Percentiles rank a stretch among this genome's conserved stretches.
phyloP scores from a whole-genome alignment of 768 basidiomycete species.

The Dictyophora rubrovolvata region DNA sequence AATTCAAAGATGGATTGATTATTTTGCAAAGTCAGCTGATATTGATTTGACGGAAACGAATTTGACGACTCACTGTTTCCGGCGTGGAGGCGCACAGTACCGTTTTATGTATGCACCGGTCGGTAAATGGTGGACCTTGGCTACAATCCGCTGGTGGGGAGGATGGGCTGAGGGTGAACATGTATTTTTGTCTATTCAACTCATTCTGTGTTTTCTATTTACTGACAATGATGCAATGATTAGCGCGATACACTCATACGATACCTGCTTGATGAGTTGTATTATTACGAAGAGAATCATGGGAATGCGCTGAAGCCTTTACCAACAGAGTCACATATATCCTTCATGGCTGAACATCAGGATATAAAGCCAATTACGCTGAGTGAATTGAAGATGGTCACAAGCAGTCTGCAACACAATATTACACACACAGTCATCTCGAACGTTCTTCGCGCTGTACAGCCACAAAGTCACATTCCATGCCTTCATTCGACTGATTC shows the following conservation, averaged over 20 bases:
- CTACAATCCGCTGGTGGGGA: slow-evolving; percentile 31
- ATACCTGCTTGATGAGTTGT: slow-evolving; percentile 22
- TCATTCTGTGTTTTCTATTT: background rate
- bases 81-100: slow-evolving; percentile 29
- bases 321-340: background rate
- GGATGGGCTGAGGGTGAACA: slow-evolving; percentile 31
- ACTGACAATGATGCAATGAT: background rate
- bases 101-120: slow-evolving; percentile 28
- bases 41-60: background rate
- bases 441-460: background rate
- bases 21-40: slow-evolving; percentile 18
- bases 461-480: background rate
- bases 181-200: slow-evolving; percentile 16
- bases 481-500: too few species aligned
- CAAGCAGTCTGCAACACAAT: background rate
- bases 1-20: slow-evolving; percentile 20
- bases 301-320: slow-evolving; percentile 10
- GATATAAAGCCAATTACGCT: background rate
- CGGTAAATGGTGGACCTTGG: slow-evolving; percentile 26
- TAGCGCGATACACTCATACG: slow-evolving; percentile 20
- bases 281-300: slow-evolving; percentile 19
- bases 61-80: slow-evolving; percentile 25
- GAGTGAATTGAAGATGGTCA: background rate
- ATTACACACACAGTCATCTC: background rate
- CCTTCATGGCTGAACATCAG: background rate